Conservation (phyloP, 1,139 yeast species). For the Yamadazyma atlantica region DNA sequence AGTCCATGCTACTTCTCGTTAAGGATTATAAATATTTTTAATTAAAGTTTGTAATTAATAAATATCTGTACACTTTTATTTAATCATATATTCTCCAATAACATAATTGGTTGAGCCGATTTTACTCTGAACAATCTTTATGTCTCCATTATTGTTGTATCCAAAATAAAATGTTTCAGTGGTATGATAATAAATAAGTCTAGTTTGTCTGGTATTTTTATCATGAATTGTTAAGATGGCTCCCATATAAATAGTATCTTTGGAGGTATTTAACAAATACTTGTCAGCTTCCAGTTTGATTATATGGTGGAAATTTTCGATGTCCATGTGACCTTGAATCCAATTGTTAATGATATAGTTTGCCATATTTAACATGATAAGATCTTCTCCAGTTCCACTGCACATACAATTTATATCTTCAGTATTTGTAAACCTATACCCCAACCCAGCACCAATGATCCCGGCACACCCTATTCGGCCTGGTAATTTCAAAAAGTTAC, state of each 20-base stretch:
- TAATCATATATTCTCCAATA: conserved; percentile 34
- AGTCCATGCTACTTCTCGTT: conserved; percentile 96
- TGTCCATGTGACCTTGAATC: not conserved
- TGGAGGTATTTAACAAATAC: conserved; percentile 4
- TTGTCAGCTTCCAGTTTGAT: not conserved
- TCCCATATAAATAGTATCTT: conserved; percentile 31
- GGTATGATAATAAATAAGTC: conserved; percentile 41
- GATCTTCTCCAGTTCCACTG: conserved; percentile 60
- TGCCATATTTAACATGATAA: conserved; percentile 42
- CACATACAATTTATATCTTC: conserved; percentile 40
- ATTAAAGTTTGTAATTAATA: conserved; percentile 21
- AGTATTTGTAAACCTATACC: conserved; percentile 15
- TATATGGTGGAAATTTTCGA: not conserved
- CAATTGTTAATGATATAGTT: conserved; percentile 16
- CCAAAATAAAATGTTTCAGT: conserved; percentile 48
- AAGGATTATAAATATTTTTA: conserved; percentile 28
- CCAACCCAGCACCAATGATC: conserved; percentile 45
- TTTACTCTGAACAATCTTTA: conserved; percentile 31
- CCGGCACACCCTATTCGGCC: conserved; percentile 59
- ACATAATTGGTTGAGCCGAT: conserved; percentile 23
- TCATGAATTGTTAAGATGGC: conserved; percentile 25
- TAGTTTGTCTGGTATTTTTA: conserved; percentile 9
- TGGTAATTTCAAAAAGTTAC: conserved; percentile 48
- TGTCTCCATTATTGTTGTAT: conserved; percentile 17
- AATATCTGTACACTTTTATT: conserved; percentile 13